phyloP scores from a whole-genome alignment of 176 grass and related monocot genomes.

The Eremochloa ophiuroides region DNA sequence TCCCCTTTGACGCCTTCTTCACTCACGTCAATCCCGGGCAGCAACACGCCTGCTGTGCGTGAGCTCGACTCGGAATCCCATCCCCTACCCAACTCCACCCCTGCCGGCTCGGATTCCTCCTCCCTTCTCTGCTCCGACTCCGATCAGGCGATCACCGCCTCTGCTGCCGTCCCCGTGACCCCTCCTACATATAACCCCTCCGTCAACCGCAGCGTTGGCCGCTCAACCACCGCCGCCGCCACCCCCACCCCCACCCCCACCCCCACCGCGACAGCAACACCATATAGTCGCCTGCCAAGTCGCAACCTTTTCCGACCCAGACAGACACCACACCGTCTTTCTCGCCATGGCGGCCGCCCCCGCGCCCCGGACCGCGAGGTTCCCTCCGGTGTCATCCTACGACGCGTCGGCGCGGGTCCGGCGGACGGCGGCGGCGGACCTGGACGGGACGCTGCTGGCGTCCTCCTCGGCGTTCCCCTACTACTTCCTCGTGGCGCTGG shows the following conservation, averaged over 20 bases:
- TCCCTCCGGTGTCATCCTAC: slow-evolving; percentile 49
- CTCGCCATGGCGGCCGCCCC: too few relatives aligned
- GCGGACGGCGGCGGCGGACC: slow-evolving; percentile 53
- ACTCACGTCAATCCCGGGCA: too few relatives aligned
- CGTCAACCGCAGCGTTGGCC: not conserved
- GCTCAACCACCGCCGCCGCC: not conserved
- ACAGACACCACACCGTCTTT: not conserved
- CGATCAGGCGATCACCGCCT: not conserved
- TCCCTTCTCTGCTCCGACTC: not conserved
- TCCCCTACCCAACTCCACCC: not conserved
- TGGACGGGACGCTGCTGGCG: slow-evolving; percentile 74
- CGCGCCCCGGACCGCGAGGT: too few relatives aligned
- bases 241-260: too few relatives aligned
- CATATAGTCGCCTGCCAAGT: not conserved
- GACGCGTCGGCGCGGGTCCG: not conserved
- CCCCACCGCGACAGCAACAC: too few relatives aligned
- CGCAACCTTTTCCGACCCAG: not conserved
- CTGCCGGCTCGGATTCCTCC: not conserved
- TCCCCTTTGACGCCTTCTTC: too few relatives aligned
- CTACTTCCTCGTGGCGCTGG: slow-evolving; percentile 82
- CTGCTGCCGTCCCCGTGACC: not conserved
- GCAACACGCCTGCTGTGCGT: not conserved
- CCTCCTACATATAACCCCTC: not conserved
- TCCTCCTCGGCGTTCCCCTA: slow-evolving; percentile 87
- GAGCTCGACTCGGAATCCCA: not conserved